These are phyloP conservation scores for Hymenoscyphus scutula DNA, from an alignment of 2,329 filamentous ascomycete genomes.

Conservation along the genomic window DNA sequence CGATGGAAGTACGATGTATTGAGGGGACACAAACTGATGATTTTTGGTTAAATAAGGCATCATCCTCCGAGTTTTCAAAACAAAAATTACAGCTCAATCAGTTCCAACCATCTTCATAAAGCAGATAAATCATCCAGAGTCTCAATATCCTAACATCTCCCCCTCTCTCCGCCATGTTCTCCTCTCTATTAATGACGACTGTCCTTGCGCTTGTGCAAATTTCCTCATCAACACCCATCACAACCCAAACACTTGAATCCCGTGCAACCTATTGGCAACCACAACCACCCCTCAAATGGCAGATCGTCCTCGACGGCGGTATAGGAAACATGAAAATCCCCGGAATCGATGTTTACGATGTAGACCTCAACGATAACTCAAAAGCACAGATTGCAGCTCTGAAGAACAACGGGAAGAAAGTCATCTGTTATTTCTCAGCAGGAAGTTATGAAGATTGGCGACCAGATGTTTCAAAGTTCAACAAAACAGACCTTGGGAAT, in stretches of 20 bases:
- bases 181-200: not conserved
- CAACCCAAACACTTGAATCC: not conserved
- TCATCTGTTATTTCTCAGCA: conserved; percentile 73
- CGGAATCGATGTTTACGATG: conserved; percentile 37
- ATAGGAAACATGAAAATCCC: conserved; percentile 7
- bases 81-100: too few species aligned
- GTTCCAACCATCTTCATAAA: too few species aligned
- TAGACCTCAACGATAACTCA: conserved; percentile 44
- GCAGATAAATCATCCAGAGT: too few species aligned
- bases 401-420: conserved; percentile 51
- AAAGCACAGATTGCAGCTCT: conserved; percentile 45
- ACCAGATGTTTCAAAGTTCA: conserved; percentile 52
- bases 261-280: conserved; percentile 12
- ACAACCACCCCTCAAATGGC: conserved; percentile 11
- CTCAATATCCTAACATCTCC: not conserved
- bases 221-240: not conserved
- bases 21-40: too few species aligned
- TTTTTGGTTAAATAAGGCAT: too few species aligned
- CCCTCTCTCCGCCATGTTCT: not conserved
- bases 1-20: too few species aligned
- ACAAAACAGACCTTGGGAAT: conserved; percentile 54
- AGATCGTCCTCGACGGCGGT: conserved; percentile 9
- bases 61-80: too few species aligned
- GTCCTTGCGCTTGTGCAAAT: not conserved
- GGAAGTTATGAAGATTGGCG: conserved; percentile 65